Evolutionary conservation across 495 filamentous ascomycete genomes (phyloP).

Genomic region (Tuber borchii): DNA sequence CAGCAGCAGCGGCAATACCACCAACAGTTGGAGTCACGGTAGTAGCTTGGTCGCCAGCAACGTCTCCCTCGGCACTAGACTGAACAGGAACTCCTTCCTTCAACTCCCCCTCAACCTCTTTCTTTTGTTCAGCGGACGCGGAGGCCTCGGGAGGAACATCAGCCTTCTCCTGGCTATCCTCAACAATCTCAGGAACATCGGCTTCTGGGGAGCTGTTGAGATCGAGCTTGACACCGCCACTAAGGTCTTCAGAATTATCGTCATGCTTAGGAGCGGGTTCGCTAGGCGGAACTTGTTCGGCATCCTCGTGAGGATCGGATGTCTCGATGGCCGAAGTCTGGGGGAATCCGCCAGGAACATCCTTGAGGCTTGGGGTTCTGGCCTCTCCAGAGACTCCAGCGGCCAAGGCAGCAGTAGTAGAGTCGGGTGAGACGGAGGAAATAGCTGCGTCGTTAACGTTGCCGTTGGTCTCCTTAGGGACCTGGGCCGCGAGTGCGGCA

Average conservation of each 20-base stretch:
- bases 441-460: conserved; percentile 49
- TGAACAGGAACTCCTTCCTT: conserved; percentile 54
- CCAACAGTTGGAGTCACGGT: conserved; percentile 42
- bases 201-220: conserved; percentile 8
- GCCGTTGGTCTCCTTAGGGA: conserved; percentile 56
- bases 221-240: conserved; percentile 63
- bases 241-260: conserved; percentile 51
- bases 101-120: conserved; percentile 56
- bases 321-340: conserved; percentile 52
- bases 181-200: conserved; percentile 59
- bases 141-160: conserved; percentile 56
- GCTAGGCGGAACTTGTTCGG: conserved; percentile 58
- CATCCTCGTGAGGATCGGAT: conserved; percentile 22
- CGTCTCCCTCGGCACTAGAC: conserved; percentile 54
- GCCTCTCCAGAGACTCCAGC: conserved; percentile 56
- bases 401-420: conserved; percentile 69
- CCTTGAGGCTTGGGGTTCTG: conserved; percentile 38
- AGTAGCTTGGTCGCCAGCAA: no score
- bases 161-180: conserved; percentile 60
- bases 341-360: conserved; percentile 71
- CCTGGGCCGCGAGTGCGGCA: conserved; percentile 60
- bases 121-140: conserved; percentile 53
- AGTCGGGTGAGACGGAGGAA: conserved; percentile 62
- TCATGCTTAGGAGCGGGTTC: conserved; percentile 64
- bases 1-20: conserved; percentile 27